These are phyloP conservation scores for Teratosphaeria gauchensis DNA, from an alignment of 2,329 filamentous ascomycete species.

Conservation along the genomic window DNA sequence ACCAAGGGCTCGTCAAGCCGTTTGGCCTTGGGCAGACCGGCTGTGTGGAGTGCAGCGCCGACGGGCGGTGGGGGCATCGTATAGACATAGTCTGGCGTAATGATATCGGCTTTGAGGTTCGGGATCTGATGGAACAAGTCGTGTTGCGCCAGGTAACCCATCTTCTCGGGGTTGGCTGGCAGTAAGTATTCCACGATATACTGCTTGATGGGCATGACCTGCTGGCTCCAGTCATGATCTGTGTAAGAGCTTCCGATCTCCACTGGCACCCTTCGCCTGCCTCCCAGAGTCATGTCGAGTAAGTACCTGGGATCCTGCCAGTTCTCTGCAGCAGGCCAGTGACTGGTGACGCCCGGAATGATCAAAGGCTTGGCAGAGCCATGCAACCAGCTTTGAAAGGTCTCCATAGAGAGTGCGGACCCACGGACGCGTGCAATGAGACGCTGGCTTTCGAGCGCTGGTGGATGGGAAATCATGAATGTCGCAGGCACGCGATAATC, in stretches of 20 bases:
- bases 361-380: constrained; percentile 48
- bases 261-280: constrained; percentile 71
- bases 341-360: constrained; percentile 52
- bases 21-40: constrained; percentile 9
- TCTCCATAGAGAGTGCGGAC: constrained; percentile 10
- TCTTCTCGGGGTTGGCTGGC: constrained; percentile 20
- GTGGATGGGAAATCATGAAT: constrained; percentile 8
- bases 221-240: constrained; percentile 74
- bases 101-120: constrained; percentile 62
- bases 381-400: constrained; percentile 22
- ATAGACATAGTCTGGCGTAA: constrained; percentile 77
- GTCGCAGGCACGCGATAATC: neutral
- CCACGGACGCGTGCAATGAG: constrained; percentile 6
- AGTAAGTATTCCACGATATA: constrained; percentile 59
- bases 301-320: constrained; percentile 73
- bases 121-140: constrained; percentile 79
- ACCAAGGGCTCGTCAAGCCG: constrained; percentile 51
- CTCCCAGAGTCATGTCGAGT: constrained; percentile 61
- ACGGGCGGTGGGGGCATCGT: constrained; percentile 50
- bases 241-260: constrained; percentile 79
- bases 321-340: constrained; percentile 71
- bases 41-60: constrained; percentile 8
- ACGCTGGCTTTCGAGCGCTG: constrained; percentile 2
- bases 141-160: constrained; percentile 85
- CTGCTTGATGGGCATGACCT: constrained; percentile 61